Conservation (phyloP, 116 monocot genomes). For the Phalaenopsis hybrid region DNA sequence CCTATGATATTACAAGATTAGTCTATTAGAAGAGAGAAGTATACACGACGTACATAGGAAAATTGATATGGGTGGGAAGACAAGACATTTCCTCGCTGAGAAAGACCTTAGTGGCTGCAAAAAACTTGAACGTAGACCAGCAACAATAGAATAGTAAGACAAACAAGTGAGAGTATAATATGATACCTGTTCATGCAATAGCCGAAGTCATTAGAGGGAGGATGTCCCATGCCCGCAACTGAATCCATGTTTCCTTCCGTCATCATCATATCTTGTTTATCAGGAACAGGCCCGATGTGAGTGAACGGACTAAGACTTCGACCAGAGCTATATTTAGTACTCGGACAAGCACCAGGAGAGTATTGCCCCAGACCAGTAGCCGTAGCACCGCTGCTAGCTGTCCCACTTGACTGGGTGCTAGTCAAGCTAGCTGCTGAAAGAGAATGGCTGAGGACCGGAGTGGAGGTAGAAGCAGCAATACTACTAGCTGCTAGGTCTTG, state of each 20-base stretch:
- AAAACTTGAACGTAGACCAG: background rate
- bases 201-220: conserved; percentile 33
- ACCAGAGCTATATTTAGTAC: conserved; percentile 10
- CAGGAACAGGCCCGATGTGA: conserved; percentile 16
- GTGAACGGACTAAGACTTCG: conserved; percentile 16
- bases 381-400: conserved; percentile 28
- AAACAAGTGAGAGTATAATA: background rate
- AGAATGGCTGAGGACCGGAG: conserved; percentile 37
- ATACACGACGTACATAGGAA: background rate
- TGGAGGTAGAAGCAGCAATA: conserved; percentile 15
- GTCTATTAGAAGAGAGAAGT: background rate
- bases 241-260: conserved; percentile 32
- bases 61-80: too few species aligned
- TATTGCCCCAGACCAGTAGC: conserved; percentile 19
- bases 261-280: conserved; percentile 26
- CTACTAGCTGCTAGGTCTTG: conserved; percentile 21
- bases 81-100: too few species aligned
- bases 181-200: conserved; percentile 61
- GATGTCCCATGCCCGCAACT: conserved; percentile 21
- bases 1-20: background rate
- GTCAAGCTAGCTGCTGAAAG: conserved; percentile 47
- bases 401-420: conserved; percentile 50
- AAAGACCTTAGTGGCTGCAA: background rate
- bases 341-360: conserved; percentile 26
- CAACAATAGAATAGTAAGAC: background rate